Conservation (phyloP, 225 moss, liverwort and hornwort species). For the Pseudisothecium myosuroides region DNA sequence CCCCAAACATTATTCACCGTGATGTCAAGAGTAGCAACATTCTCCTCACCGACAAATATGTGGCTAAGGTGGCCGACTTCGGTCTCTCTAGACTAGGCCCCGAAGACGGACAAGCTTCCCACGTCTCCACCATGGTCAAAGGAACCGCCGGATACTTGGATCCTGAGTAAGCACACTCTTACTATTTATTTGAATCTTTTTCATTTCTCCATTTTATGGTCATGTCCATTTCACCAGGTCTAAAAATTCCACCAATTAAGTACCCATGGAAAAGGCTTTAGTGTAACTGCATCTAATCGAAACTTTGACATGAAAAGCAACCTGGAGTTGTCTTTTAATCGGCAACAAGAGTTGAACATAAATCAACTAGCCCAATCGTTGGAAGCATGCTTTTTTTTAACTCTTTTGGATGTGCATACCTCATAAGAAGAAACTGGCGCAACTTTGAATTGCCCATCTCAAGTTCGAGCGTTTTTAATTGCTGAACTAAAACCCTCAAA, state of each 20-base stretch:
- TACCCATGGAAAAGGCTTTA: background rate
- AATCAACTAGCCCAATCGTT: too few relatives aligned
- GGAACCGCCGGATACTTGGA: conserved; percentile 65
- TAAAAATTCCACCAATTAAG: too few relatives aligned
- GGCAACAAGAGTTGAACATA: too few relatives aligned
- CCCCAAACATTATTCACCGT: conserved; percentile 40
- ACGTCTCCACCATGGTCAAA: conserved; percentile 45
- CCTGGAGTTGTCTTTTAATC: background rate
- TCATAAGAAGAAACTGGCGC: background rate
- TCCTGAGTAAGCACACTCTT: conserved; percentile 33
- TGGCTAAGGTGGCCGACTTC: conserved; percentile 56
- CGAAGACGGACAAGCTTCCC: conserved; percentile 9
- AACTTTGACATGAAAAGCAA: background rate
- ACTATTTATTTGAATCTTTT: background rate
- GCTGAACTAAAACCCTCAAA: background rate
- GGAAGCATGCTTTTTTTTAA: too few relatives aligned
- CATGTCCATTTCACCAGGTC: too few relatives aligned
- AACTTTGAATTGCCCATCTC: background rate
- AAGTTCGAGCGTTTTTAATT: background rate
- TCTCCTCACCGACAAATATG: conserved; percentile 36
- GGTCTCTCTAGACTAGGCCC: conserved; percentile 45
- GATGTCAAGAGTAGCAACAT: conserved; percentile 73
- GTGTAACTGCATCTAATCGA: background rate
- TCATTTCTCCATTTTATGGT: background rate
- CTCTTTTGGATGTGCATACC: background rate